Evolutionary conservation across 2,329 filamentous ascomycete genomes (phyloP), one percentile per base, ranked within the genome.

Genomic region (Pseudogymnoascus sp.): DNA sequence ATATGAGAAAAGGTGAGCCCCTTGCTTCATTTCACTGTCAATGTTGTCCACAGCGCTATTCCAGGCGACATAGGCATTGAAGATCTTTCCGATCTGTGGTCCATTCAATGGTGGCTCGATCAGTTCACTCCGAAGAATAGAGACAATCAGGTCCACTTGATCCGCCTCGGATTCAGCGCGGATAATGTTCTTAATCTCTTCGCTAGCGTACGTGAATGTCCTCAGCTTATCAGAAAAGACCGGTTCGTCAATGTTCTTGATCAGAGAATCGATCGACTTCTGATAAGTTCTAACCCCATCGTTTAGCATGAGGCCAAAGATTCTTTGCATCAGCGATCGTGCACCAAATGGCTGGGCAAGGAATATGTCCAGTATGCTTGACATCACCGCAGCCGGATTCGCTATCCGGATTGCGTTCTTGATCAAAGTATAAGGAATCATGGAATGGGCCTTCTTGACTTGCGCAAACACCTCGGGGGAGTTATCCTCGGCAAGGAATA

Each of bases 331-430:
- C 10, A 99, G 79, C 10, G 93, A 97, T 61, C 92, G 86, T 0
- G 93, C 84, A 19, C 93, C 93, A 66, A 98, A 96, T 0, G 95
- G 95, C 70, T 98, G 95, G 6, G 95, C 93, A 64, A 98, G 82
- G 79, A 99, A 99, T 53, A 99, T 84, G 74, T 99, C 95, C 22
- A 99, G 82, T 50, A 98, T 88, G 19, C 89, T 89, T n/a, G 89
- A 90, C 93, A 99, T 98, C 67, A 99, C 95, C 5, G 92, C 91
- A 0, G 93, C 93, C 2, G 95, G 95, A 70, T 99, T 99, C 22
- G 95, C 92, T 69, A 98, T 91, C 63, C 93, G 87, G 71, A 99
- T 98, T 56, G 96, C 91, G 72, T 98, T 97, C 79, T 99, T 99
- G 73, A 99, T 82, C 59, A 97, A 81, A 0, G 88, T 89, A 73